Evolutionary conservation across 345 rosid genomes (phyloP), one percentile per base, ranked within the genome.

Genomic region (Diplotaxis tenuifolia): DNA sequence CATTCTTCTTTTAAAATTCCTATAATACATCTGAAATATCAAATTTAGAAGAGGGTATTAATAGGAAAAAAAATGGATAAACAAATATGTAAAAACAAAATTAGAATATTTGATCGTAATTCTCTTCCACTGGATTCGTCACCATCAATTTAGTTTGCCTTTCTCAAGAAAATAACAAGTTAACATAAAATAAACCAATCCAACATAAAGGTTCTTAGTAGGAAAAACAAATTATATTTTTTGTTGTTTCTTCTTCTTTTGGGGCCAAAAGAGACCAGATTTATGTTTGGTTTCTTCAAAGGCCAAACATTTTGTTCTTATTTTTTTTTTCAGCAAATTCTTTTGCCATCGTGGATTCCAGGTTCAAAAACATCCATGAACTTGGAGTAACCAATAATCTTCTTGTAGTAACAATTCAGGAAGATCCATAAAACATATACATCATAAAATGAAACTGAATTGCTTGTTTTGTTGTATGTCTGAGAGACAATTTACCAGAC

Each of bases 381-480:
- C 20, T 80, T 72, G 71, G 70, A 71, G 76, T 78, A 73, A 59
- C 19, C 31, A 68, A 61, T 74, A 64, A 82, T 45, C 70, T 45
- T 78, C 77, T 73, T 68, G 77, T 52, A 61, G 72, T 70, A 32
- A 65, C 7, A 12, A 60, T 65, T 25, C 76, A 71, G 60, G 67
- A 72, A 77, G 76, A 77, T 77, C 62, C 42, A 55, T 75, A 61
- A 38, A 65, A 74, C 31, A 70, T 52, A 77, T 52, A 65, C 15
- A 19, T 16, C 34, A 23, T 27, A 73, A 71, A 52, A 52, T 65
- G 70, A 59, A 65, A 63, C 18, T 52, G 72, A 68, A 65, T 70
- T 76, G 70, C 85, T 86, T 93, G 79, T 75, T 73, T 82, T 89
- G 95, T 71, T 91, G 96, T 77, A 65, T 75, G 72, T 78, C 93